Conservation (phyloP, 495 filamentous ascomycete genomes). For the Aspergillus conjunctus region DNA sequence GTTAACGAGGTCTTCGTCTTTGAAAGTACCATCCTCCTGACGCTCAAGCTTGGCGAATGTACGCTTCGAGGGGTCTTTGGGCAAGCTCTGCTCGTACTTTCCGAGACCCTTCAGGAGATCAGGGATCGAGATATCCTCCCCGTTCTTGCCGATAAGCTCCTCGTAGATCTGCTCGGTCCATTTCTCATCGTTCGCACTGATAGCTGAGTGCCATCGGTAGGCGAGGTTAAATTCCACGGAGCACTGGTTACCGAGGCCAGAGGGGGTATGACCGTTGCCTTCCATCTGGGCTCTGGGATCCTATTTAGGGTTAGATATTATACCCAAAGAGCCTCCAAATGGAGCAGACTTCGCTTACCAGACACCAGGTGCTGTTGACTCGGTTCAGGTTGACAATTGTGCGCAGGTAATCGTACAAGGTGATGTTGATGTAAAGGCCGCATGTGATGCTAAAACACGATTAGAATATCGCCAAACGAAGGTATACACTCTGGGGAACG, state of each 20-base stretch:
- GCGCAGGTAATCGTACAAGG: conserved; percentile 79
- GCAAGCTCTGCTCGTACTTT: conserved; percentile 51
- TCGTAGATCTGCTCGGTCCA: conserved; percentile 65
- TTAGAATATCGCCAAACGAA: conserved; percentile 18
- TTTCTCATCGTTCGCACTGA: conserved; percentile 63
- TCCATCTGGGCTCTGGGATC: conserved; percentile 51
- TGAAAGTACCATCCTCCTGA: conserved; percentile 57
- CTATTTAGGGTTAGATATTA: conserved; percentile 11
- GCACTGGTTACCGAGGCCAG: conserved; percentile 70
- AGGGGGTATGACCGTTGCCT: conserved; percentile 57
- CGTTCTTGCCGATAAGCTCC: conserved; percentile 57
- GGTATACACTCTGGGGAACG: neutral
- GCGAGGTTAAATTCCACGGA: conserved; percentile 68
- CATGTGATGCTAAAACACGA: conserved; percentile 60
- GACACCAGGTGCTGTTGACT: conserved; percentile 74
- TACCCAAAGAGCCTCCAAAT: too few species aligned
- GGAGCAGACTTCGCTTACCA: conserved; percentile 47
- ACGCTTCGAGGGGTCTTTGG: conserved; percentile 56
- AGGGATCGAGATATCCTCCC: conserved; percentile 51
- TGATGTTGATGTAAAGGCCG: conserved; percentile 83
- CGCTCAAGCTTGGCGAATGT: conserved; percentile 60
- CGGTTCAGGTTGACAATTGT: conserved; percentile 84
- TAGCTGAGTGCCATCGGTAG: conserved; percentile 71
- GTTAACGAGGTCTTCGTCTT: conserved; percentile 63
- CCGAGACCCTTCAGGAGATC: conserved; percentile 57